Evolutionary conservation across 768 basidiomycete genomes (phyloP).

Genomic region (Rhizopogon vinicolor): DNA sequence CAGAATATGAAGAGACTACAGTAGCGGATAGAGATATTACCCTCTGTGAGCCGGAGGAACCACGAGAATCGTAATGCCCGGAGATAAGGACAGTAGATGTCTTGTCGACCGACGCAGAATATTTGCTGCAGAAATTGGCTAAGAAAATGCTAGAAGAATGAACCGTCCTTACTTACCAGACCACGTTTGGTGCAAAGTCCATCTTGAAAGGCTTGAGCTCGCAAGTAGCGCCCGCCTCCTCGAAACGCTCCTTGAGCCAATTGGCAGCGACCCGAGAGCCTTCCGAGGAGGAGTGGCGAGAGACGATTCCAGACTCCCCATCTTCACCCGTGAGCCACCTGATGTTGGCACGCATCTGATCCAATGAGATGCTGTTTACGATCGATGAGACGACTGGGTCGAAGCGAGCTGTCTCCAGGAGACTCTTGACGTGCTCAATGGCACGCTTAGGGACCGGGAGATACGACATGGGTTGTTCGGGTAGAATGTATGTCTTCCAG

Average conservation of each 20-base stretch:
- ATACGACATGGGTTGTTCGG: slow-evolving; percentile 41
- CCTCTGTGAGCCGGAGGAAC: slow-evolving; percentile 76
- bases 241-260: slow-evolving; percentile 72
- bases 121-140: slow-evolving; percentile 40
- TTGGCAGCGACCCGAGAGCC: slow-evolving; percentile 63
- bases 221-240: slow-evolving; percentile 73
- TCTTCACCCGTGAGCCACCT: slow-evolving; percentile 86
- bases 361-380: slow-evolving; percentile 62
- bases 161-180: slow-evolving; percentile 52
- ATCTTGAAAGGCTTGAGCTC: slow-evolving; percentile 56
- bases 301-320: slow-evolving; percentile 59
- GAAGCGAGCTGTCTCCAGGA: slow-evolving; percentile 60
- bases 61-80: slow-evolving; percentile 89
- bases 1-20: neutral
- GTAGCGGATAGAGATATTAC: slow-evolving; percentile 10
- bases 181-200: slow-evolving; percentile 83
- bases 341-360: slow-evolving; percentile 65
- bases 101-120: slow-evolving; percentile 46
- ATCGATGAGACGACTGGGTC: slow-evolving; percentile 63
- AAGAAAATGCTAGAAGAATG: neutral
- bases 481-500: slow-evolving; percentile 68
- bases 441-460: slow-evolving; percentile 55
- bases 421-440: slow-evolving; percentile 47
- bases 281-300: slow-evolving; percentile 76
- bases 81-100: slow-evolving; percentile 69